These are phyloP conservation scores for Francoa sonchifolia DNA, from an alignment of 441 rosid genomes.

Conservation along the genomic window DNA sequence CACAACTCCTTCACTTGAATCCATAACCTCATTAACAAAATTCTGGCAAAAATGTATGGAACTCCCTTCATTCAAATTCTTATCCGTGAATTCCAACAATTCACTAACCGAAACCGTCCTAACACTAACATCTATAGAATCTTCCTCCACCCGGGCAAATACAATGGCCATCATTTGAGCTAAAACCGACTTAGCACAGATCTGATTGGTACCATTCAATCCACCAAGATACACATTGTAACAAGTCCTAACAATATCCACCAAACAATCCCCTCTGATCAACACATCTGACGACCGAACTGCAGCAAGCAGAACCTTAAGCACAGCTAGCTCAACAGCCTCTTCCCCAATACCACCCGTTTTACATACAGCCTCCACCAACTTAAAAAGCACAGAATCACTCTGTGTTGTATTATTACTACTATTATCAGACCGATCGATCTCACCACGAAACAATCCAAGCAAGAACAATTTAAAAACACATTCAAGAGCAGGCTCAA, in stretches of 20 bases:
- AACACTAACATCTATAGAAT: slow-evolving; percentile 37
- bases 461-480: slow-evolving; percentile 58
- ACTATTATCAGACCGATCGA: slow-evolving; percentile 12
- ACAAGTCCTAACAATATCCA: slow-evolving; percentile 68
- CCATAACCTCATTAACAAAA: slow-evolving; percentile 54
- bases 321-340: slow-evolving; percentile 55
- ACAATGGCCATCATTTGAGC: slow-evolving; percentile 75
- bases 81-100: slow-evolving; percentile 67
- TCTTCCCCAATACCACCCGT: slow-evolving; percentile 64
- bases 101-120: slow-evolving; percentile 53
- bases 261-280: slow-evolving; percentile 73
- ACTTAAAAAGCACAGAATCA: slow-evolving; percentile 18
- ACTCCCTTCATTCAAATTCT: slow-evolving; percentile 80
- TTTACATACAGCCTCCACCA: slow-evolving; percentile 45
- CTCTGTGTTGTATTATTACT: slow-evolving; percentile 5
- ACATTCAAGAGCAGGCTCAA: slow-evolving; percentile 82
- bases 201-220: slow-evolving; percentile 70
- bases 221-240: slow-evolving; percentile 87
- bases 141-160: slow-evolving; percentile 64
- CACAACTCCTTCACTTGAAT: slow-evolving; percentile 46
- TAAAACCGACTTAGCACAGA: slow-evolving; percentile 83
- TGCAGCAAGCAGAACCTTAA: slow-evolving; percentile 63
- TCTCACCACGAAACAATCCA: slow-evolving; percentile 52
- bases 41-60: slow-evolving; percentile 67
- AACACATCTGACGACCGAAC: slow-evolving; percentile 57